Conservation (phyloP, 108 stramenopile genomes). For the Stephanodiscus triporus region DNA sequence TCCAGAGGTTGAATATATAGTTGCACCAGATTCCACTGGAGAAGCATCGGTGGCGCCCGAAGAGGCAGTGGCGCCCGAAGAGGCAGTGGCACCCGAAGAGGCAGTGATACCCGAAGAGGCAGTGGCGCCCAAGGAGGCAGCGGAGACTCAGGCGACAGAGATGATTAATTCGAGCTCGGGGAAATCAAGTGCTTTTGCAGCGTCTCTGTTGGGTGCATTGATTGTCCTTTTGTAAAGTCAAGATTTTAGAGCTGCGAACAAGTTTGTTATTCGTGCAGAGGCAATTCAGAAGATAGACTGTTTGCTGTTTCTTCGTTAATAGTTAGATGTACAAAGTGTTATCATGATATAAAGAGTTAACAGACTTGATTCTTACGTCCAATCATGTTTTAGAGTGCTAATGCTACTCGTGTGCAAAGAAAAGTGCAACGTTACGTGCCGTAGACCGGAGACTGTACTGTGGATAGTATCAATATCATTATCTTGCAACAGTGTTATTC, state of each 20-base stretch:
- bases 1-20: neutral
- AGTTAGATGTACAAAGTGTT: neutral
- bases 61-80: neutral
- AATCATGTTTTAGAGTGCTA: no score
- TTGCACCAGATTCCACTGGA: neutral
- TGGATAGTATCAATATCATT: no score
- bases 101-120: neutral
- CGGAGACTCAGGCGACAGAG: neutral
- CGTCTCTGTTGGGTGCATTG: neutral
- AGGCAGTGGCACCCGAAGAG: neutral
- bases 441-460: no score
- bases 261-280: neutral
- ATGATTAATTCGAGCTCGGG: neutral
- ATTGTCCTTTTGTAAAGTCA: neutral
- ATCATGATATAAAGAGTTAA: no score
- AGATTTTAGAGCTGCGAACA: neutral
- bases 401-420: no score
- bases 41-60: neutral
- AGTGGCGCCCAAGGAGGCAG: neutral
- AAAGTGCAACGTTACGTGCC: no score
- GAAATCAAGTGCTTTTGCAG: neutral
- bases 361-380: no score
- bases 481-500: no score
- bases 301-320: neutral
- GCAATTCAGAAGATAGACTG: neutral